These are phyloP conservation scores for Trapa incisa DNA, from an alignment of 345 rosid species.

Conservation along the genomic window DNA sequence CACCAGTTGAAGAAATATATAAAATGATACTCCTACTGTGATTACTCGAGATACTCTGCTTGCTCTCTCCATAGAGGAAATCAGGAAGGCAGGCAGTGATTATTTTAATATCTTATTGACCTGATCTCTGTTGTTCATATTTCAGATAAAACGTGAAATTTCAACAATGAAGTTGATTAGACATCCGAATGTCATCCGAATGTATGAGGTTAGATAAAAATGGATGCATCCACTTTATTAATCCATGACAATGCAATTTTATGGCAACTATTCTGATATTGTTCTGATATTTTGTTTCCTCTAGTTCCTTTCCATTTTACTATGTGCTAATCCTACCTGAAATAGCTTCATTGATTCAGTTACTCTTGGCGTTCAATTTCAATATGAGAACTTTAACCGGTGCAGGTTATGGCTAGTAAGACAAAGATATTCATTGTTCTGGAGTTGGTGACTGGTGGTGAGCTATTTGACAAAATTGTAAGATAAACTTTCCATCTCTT, in stretches of 20 bases:
- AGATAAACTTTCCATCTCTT: slow-evolving; percentile 14
- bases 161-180: slow-evolving; percentile 87
- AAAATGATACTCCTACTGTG: neutral
- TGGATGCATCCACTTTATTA: neutral
- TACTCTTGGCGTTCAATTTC: neutral
- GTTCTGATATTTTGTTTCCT: neutral
- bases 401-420: slow-evolving; percentile 66
- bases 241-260: neutral
- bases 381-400: neutral
- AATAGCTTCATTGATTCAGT: neutral
- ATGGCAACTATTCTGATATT: neutral
- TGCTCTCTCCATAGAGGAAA: too few species aligned
- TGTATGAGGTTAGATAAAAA: slow-evolving; percentile 48
- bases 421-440: slow-evolving; percentile 72
- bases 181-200: slow-evolving; percentile 70
- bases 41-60: too few species aligned
- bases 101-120: neutral
- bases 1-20: neutral
- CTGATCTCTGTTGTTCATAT: slow-evolving; percentile 1
- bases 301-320: neutral
- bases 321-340: neutral
- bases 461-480: slow-evolving; percentile 76
- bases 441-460: slow-evolving; percentile 90
- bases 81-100: neutral
- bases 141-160: slow-evolving; percentile 79